A percentile compares a stretch with the other conserved stretches of the same genome.
Evolutionary conservation across 805 yeast species (phyloP).

Genomic region (Cyberlindnera maclurae): DNA sequence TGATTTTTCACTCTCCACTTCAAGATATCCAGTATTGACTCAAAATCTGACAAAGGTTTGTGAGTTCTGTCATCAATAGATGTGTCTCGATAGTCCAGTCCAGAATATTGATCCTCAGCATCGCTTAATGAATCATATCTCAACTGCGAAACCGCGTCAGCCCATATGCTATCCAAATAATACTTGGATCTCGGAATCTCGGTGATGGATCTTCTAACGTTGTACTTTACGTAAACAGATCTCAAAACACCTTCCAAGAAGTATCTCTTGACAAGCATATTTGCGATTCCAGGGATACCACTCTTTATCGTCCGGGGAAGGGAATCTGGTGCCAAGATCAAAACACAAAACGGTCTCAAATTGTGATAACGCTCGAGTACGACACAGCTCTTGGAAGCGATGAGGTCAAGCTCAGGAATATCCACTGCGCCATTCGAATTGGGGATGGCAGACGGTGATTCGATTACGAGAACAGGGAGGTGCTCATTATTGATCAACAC

Average conservation of each 20-base stretch:
- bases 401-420: slow-evolving; percentile 37
- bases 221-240: slow-evolving; percentile 79
- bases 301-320: slow-evolving; percentile 78
- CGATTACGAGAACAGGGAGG: slow-evolving; percentile 79
- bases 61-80: slow-evolving; percentile 74
- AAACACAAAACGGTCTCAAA: slow-evolving; percentile 72
- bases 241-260: slow-evolving; percentile 73
- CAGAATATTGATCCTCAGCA: slow-evolving; percentile 68
- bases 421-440: slow-evolving; percentile 25
- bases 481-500: slow-evolving; percentile 65
- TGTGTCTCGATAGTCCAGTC: slow-evolving; percentile 69
- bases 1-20: slow-evolving; percentile 71
- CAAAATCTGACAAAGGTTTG: slow-evolving; percentile 66
- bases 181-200: slow-evolving; percentile 72
- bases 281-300: slow-evolving; percentile 90
- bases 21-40: slow-evolving; percentile 62
- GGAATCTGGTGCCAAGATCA: slow-evolving; percentile 72
- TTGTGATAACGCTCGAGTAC: slow-evolving; percentile 52
- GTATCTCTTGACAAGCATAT: slow-evolving; percentile 70
- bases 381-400: slow-evolving; percentile 40
- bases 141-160: slow-evolving; percentile 45
- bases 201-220: slow-evolving; percentile 53
- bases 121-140: slow-evolving; percentile 54
- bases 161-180: slow-evolving; percentile 77
- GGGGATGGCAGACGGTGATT: slow-evolving; percentile 49